Evolutionary conservation across 768 basidiomycete species (phyloP), one percentile per base, ranked within the genome.

Genomic region (Rhizopogon rudus): DNA sequence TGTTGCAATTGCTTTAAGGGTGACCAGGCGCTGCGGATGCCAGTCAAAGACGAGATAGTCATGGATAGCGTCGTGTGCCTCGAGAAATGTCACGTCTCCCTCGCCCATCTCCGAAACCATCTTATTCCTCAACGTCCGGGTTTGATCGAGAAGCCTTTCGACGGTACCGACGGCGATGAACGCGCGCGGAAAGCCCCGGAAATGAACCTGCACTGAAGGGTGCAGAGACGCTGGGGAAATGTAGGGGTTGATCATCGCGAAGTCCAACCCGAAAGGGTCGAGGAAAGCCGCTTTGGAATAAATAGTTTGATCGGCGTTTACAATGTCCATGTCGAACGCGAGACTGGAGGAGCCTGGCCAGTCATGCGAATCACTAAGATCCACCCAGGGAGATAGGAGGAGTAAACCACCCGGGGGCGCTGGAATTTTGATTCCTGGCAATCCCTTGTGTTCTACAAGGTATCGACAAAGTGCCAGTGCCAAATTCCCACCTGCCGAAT

Each of bases 401-500:
- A 87, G 61, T 1, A 87, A 70, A 3, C 72, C 73, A 9, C 75
- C 74, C 1, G 82, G 80, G 39, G 73, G 75, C 10, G 67, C 63
- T 1, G 29, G 44, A 17, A 45, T 12, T n/a, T 45, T 29, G 3
- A 16, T 6, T 20, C 10, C 13, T 3, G 79, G 80, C n/a, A 81
- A 57, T 5, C 67, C 64, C 31, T 70, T 69, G 66, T 83, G 68
- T 56, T 83, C 80, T 16, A 80, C 70, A 25, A 90, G 77, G 59
- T 86, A 85, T 4, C 83, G 82, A 8, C 74, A 77, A 42, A 88
- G 74, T 0, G 84, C 82, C 35, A 82, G 75, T 1, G 82, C 81
- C 25, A 91, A 79, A 67, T 91, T 87, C 5, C 77, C 91, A 3
- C 91, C 90, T 0, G 90, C 88, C 1, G 87, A 91, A 65, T 93